Evolutionary conservation across 371 early-diverging fungal genomes (phyloP).

Genomic region (Haplosporangium sp.): DNA sequence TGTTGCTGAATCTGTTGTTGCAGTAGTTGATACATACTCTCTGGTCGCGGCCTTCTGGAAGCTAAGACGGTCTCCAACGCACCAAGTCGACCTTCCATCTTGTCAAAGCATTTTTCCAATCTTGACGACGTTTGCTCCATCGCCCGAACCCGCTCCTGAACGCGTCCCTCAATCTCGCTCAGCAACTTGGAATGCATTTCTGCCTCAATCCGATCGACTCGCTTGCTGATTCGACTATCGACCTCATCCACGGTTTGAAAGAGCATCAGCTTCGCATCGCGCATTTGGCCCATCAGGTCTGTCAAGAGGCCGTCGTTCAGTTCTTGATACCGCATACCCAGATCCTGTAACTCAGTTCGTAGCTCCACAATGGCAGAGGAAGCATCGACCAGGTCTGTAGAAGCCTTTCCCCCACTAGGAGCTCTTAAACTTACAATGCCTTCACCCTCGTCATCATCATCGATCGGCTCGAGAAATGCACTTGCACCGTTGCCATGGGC

Average conservation of each 20-base stretch:
- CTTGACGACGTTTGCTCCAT: constrained; percentile 51
- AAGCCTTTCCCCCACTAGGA: background rate
- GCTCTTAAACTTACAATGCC: constrained; percentile 19
- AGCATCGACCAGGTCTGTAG: constrained; percentile 25
- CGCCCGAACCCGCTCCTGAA: constrained; percentile 49
- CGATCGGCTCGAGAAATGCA: constrained; percentile 25
- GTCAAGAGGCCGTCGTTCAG: constrained; percentile 50
- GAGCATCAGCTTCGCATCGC: constrained; percentile 51
- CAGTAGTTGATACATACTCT: constrained; percentile 51
- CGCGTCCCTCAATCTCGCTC: constrained; percentile 51
- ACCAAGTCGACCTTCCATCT: constrained; percentile 47
- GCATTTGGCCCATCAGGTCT: constrained; percentile 53
- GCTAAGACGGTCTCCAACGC: constrained; percentile 50
- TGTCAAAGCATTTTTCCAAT: constrained; percentile 51
- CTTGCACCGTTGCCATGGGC: constrained; percentile 27
- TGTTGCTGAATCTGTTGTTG: constrained; percentile 53
- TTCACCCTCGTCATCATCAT: constrained; percentile 15
- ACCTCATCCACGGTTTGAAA: constrained; percentile 56
- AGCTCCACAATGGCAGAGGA: constrained; percentile 41
- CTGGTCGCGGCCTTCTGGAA: constrained; percentile 41
- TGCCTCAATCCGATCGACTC: constrained; percentile 51
- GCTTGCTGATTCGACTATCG: constrained; percentile 48
- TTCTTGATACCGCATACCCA: constrained; percentile 48
- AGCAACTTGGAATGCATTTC: constrained; percentile 52
- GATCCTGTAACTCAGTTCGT: constrained; percentile 32